phyloP scores from a whole-genome alignment of 768 basidiomycete species.

The Phanerodontia chrysosporium region DNA sequence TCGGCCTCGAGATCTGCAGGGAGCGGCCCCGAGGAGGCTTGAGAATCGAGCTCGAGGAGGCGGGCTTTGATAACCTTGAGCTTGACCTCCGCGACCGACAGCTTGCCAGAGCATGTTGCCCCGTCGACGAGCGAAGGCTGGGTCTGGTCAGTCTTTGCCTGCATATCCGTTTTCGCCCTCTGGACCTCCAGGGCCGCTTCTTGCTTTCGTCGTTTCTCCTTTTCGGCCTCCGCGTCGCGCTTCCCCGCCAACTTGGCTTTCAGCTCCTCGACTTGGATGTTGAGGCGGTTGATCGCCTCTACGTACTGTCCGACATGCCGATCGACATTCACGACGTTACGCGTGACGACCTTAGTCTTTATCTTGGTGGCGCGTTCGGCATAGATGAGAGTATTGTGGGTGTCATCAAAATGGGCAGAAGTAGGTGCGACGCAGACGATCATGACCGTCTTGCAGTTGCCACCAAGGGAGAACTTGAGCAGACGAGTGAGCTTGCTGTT shows the following conservation, averaged over 20 bases:
- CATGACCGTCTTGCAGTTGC: constrained; percentile 99
- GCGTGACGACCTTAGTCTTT: constrained; percentile 94
- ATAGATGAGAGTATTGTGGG: constrained; percentile 96
- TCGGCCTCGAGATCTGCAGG: constrained; percentile 69
- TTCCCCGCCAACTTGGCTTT: constrained; percentile 82
- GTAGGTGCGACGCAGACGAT: constrained; percentile 97
- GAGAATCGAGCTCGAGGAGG: constrained; percentile 50
- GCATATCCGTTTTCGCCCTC: constrained; percentile 68
- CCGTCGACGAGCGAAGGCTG: constrained; percentile 71
- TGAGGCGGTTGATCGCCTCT: constrained; percentile 87
- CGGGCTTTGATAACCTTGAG: constrained; percentile 60
- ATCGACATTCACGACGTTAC: constrained; percentile 93
- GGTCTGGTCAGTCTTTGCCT: constrained; percentile 66
- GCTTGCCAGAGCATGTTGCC: constrained; percentile 65
- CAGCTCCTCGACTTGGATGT: constrained; percentile 77
- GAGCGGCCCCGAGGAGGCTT: constrained; percentile 34
- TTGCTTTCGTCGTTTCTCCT: constrained; percentile 59
- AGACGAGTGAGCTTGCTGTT: constrained; percentile 98
- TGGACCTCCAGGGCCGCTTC: constrained; percentile 74
- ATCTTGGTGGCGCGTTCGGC: constrained; percentile 98
- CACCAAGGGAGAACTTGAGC: constrained; percentile 95
- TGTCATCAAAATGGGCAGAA: constrained; percentile 95
- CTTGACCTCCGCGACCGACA: constrained; percentile 66
- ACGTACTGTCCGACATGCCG: constrained; percentile 95
- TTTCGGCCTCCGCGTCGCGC: constrained; percentile 55